Conservation (phyloP, 2,329 filamentous ascomycete genomes). For the Pseudocercospora crystallina region DNA sequence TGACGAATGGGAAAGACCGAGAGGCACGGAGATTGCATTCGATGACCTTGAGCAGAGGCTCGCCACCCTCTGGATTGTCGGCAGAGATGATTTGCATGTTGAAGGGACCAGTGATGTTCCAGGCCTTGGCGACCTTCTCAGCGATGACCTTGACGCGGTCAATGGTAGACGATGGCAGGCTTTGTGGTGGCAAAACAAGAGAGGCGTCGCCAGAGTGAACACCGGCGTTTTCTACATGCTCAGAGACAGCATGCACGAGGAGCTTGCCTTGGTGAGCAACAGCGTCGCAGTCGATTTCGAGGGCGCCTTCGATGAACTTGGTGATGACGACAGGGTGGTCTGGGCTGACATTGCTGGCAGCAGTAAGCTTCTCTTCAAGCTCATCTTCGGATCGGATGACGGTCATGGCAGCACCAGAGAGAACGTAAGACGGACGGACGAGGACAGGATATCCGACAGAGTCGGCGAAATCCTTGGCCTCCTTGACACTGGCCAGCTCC, state of each 20-base stretch:
- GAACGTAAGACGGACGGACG: conserved; percentile 90
- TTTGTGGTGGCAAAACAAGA: conserved; percentile 82
- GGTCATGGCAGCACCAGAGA: conserved; percentile 97
- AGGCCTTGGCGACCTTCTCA: conserved; percentile 92
- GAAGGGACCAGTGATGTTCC: conserved; percentile 96
- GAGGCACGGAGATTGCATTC: conserved; percentile 98
- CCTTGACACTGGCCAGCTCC: conserved; percentile 85
- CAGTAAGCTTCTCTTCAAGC: conserved; percentile 90
- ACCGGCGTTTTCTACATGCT: conserved; percentile 95
- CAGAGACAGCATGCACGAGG: conserved; percentile 85
- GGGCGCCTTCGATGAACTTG: conserved; percentile 94
- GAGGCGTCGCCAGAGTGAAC: conserved; percentile 98
- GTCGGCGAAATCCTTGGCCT: conserved; percentile 82
- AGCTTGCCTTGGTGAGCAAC: conserved; percentile 85
- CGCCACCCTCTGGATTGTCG: conserved; percentile 69
- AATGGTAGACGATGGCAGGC: conserved; percentile 74
- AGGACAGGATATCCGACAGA: conserved; percentile 90
- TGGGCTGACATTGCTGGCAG: conserved; percentile 84
- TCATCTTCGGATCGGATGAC: conserved; percentile 87
- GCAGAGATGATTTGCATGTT: conserved; percentile 99
- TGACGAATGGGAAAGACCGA: conserved; percentile 96
- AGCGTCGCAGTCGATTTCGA: conserved; percentile 95
- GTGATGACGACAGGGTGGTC: conserved; percentile 98
- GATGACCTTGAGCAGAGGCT: conserved; percentile 86
- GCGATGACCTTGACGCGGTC: conserved; percentile 92